Conservation (phyloP, 345 rosid genomes). For the Gynandropsis gynandra region DNA sequence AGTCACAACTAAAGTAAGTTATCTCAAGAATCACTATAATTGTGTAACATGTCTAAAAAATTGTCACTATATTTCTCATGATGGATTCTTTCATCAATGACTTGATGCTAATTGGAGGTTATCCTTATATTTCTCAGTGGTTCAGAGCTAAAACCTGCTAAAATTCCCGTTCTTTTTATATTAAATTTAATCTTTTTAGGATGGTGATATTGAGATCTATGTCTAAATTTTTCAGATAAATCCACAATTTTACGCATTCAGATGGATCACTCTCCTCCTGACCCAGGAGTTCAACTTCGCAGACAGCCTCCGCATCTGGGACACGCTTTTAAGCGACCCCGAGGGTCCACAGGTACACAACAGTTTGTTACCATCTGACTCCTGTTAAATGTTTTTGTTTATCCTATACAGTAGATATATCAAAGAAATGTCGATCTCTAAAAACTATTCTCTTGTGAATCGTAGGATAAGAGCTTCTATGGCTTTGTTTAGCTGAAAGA, state of each 20-base stretch:
- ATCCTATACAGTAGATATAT: background rate
- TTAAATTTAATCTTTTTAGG: background rate
- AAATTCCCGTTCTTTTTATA: background rate
- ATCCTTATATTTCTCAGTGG: background rate
- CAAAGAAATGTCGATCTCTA: background rate
- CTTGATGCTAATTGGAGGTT: background rate
- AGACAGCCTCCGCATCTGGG: conserved; percentile 92
- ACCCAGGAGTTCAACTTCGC: conserved; percentile 93
- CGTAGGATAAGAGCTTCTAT: background rate
- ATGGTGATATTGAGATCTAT: conserved; percentile 9
- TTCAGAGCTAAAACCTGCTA: conserved; percentile 3
- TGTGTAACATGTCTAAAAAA: too few species aligned
- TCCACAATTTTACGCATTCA: conserved; percentile 94
- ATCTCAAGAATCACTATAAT: background rate
- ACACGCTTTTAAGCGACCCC: conserved; percentile 83
- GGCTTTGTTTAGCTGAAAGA: background rate
- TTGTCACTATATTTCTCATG: too few species aligned
- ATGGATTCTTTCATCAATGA: too few species aligned
- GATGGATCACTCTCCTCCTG: conserved; percentile 97
- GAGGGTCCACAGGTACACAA: conserved; percentile 84
- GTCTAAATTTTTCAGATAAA: conserved; percentile 60
- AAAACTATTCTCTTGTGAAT: background rate
- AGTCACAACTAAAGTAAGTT: conserved; percentile 82
- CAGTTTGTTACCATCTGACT: background rate
- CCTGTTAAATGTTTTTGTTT: background rate